These are phyloP conservation scores for Colletotrichum siamense DNA, from an alignment of 2,329 filamentous ascomycete species.

Conservation along the genomic window DNA sequence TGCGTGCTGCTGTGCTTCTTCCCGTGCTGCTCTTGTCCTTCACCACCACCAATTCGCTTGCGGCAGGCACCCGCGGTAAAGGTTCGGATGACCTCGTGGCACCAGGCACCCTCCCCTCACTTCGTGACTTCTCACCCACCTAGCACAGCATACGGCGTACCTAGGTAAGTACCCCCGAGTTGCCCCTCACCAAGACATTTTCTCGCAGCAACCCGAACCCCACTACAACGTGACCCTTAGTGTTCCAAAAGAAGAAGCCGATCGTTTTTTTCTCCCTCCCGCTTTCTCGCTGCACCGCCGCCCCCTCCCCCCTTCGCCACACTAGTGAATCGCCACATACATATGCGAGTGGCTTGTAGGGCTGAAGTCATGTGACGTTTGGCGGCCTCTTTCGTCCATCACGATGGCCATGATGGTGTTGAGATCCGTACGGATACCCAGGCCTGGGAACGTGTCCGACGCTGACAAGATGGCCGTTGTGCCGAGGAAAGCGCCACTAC, in stretches of 20 bases:
- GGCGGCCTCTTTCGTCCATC: background rate
- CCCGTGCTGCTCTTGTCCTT: background rate
- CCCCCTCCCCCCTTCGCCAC: background rate
- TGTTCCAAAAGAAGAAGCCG: background rate
- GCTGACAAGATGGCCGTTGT: background rate
- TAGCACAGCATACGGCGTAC: background rate
- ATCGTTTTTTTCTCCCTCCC: background rate
- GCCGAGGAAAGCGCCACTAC: background rate
- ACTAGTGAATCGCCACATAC: background rate
- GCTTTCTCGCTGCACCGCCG: background rate
- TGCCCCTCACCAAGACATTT: background rate
- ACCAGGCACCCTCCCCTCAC: background rate
- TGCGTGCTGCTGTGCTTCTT: background rate
- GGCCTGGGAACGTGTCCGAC: background rate
- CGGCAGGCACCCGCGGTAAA: background rate
- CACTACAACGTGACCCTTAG: background rate
- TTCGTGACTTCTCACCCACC: background rate
- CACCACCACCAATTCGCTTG: background rate
- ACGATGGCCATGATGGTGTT: background rate
- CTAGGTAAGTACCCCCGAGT: background rate
- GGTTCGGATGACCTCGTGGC: background rate
- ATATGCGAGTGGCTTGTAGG: background rate
- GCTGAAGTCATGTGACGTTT: slow-evolving; percentile 14
- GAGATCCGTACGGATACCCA: background rate
- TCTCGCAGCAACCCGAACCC: background rate